These are phyloP conservation scores for Plasmodium cynomolgi DNA, from an alignment of 169 alveolate genomes.

Conservation along the genomic window DNA sequence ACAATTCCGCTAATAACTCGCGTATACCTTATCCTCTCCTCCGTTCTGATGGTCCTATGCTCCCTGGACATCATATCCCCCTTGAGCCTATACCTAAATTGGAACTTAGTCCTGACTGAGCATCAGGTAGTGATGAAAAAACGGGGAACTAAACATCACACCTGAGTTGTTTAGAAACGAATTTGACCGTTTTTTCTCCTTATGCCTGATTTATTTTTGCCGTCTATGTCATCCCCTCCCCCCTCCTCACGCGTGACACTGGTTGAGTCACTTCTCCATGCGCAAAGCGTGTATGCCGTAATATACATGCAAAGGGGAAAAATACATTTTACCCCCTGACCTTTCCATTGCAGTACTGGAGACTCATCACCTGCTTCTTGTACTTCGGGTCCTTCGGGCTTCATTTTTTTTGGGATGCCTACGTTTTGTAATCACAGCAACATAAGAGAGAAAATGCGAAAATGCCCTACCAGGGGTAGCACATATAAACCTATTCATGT, in stretches of 20 bases:
- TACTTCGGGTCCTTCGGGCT: constrained; percentile 93
- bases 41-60: constrained; percentile 85
- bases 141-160: not conserved
- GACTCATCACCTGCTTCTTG: constrained; percentile 91
- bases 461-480: constrained; percentile 12
- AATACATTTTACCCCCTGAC: not conserved
- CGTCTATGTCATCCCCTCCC: not conserved
- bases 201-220: not conserved
- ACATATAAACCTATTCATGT: not conserved
- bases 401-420: constrained; percentile 93
- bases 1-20: constrained; percentile 87
- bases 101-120: constrained; percentile 86
- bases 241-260: not conserved
- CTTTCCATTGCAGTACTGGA: constrained; percentile 86
- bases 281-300: not conserved
- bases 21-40: constrained; percentile 85
- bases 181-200: not conserved
- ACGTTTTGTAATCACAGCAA: constrained; percentile 88
- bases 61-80: constrained; percentile 89
- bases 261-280: not conserved
- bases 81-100: constrained; percentile 86
- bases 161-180: not conserved
- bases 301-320: not conserved
- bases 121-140: constrained; percentile 36
- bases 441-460: constrained; percentile 76